A percentile compares a stretch with the other conserved stretches of the same genome.
These are phyloP conservation scores for Picea sitchensis DNA, from an alignment of 75 land plant species.

Conservation along the genomic window DNA sequence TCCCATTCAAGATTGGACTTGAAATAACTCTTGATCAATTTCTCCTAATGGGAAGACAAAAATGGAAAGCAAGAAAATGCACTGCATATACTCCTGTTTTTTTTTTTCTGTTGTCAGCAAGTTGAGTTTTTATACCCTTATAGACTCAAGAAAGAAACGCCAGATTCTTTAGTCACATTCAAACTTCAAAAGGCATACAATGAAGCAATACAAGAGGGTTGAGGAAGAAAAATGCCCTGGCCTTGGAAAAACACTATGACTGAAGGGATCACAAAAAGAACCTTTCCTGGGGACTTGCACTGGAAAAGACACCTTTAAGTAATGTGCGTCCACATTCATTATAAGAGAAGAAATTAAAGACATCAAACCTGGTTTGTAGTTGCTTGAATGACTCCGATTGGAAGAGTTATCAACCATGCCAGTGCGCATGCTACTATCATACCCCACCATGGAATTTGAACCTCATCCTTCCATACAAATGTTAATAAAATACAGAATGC, in stretches of 20 bases:
- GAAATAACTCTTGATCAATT: no score
- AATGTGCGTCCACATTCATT: not conserved
- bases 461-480: slow-evolving; percentile 24
- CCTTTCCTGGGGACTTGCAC: no score
- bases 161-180: not conserved
- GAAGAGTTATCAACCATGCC: slow-evolving; percentile 27
- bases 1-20: no score
- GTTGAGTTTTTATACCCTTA: no score
- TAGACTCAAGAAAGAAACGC: no score
- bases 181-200: not conserved
- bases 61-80: no score
- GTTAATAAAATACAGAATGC: slow-evolving; percentile 13
- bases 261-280: no score
- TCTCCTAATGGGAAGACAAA: no score
- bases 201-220: not conserved
- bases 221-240: not conserved
- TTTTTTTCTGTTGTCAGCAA: no score
- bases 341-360: not conserved
- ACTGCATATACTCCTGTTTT: no score
- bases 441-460: slow-evolving; percentile 45
- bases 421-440: slow-evolving; percentile 24
- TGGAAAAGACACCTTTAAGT: no score
- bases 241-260: not conserved
- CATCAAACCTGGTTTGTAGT: slow-evolving; percentile 35
- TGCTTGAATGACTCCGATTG: slow-evolving; percentile 33